Conservation (phyloP, 306 rosid genomes). For the Biancaea sappan region DNA sequence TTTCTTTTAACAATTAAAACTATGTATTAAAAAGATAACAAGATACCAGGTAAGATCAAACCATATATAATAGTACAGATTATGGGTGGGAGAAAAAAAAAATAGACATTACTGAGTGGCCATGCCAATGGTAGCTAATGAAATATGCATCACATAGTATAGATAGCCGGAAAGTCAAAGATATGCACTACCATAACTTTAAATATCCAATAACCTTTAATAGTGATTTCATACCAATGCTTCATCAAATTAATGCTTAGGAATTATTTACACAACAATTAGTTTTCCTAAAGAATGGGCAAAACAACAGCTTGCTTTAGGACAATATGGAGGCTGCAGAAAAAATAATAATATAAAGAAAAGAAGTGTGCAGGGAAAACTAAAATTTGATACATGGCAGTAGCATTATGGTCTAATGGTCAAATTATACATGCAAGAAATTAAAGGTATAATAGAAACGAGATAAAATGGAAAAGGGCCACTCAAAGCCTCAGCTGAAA, state of each 20-base stretch:
- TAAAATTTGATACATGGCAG: background rate
- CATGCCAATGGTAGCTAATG: too few relatives aligned
- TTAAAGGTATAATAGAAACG: background rate
- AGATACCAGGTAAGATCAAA: too few relatives aligned
- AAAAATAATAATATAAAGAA: background rate
- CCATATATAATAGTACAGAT: too few relatives aligned
- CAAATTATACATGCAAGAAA: background rate
- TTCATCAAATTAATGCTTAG: constrained; percentile 21
- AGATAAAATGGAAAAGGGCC: constrained; percentile 10
- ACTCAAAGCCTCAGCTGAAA: constrained; percentile 5
- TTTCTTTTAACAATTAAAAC: too few relatives aligned
- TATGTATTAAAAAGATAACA: too few relatives aligned
- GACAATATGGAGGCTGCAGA: constrained; percentile 1
- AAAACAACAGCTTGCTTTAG: background rate
- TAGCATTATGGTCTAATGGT: constrained; percentile 2
- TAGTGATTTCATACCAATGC: too few relatives aligned
- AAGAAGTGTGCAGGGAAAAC: background rate
- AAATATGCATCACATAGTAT: too few relatives aligned
- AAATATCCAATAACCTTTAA: too few relatives aligned
- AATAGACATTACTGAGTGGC: too few relatives aligned
- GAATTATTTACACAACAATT: constrained; percentile 1
- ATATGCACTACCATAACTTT: too few relatives aligned
- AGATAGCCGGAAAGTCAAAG: constrained; percentile 14
- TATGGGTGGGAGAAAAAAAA: too few relatives aligned
- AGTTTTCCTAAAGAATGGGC: constrained; percentile 1